Evolutionary conservation across 1,139 yeast species (phyloP), one percentile per base, ranked within the genome.

Genomic region (Debaryomycetaceae sp.): DNA sequence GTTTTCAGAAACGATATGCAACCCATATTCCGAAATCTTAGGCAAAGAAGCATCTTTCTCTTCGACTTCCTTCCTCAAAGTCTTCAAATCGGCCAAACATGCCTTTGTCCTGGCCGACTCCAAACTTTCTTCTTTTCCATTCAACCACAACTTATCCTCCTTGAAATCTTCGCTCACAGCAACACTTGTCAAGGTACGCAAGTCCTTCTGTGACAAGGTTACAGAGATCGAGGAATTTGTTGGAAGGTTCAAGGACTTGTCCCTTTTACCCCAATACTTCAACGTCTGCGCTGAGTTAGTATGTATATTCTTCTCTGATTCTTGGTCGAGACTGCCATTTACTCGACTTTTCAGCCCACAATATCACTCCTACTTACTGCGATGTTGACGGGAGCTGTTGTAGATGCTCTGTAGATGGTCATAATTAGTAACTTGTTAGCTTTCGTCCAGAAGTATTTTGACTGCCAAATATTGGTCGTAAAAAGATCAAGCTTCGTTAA

Each of bases 211-310:
- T 5, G 94, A 79, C 45, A 92, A 72, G 7, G 99, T 92, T 36
- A 94, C 96, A 15, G 97, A 88, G 51, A 92, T 88, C 22, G 97
- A 89, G 8, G 95, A 85, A 67, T 92, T 92, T 42, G 98, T 92
- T 36, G 99, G 99, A 42, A 92, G 73, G 59, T 92, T 92, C 56
- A 92, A 77, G 37, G 73, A 70, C 46, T 82, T 83, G 63, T 92
- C 97, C 58, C 98, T 79, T 66, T 92, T 92, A 37, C 99, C 98
- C 99, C 99, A 92, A 69, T 92, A 94, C 67, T 92, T 92, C 51
- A 92, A 75, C 35, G 98, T 91, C 86, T 81, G 45, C 8, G 34
- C 30, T n/a, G 2, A 13, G 61, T 59, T 56, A 60, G 67, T 57
- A 50, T 13, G 37, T 17, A 26, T 31, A 28, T 11, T 15, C 17